Evolutionary conservation across 768 basidiomycete species (phyloP).

Genomic region (Termitomyces eurrhizus): DNA sequence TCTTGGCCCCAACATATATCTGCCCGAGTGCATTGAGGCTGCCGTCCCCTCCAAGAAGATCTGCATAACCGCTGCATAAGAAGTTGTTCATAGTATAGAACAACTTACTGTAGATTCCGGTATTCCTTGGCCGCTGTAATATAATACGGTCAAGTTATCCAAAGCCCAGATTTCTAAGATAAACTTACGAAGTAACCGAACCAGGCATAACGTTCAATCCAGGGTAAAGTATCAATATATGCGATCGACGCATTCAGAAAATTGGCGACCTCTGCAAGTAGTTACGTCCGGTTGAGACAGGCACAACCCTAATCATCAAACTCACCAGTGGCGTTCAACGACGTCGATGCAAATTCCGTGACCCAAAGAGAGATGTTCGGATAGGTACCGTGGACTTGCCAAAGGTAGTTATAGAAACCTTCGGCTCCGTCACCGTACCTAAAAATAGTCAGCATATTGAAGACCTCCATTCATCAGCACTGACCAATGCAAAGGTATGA

Average conservation of each 20-base stretch:
- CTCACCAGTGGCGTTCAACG: constrained; percentile 38
- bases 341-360: constrained; percentile 60
- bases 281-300: neutral
- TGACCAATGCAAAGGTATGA: constrained; percentile 47
- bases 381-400: constrained; percentile 47
- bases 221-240: constrained; percentile 51
- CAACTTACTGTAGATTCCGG: constrained; percentile 38
- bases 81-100: neutral
- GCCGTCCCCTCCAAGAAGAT: constrained; percentile 40
- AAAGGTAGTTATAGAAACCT: constrained; percentile 51
- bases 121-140: constrained; percentile 35
- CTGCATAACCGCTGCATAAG: constrained; percentile 20
- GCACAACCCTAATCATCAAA: neutral
- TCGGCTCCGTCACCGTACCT: constrained; percentile 59
- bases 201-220: constrained; percentile 64
- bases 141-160: neutral
- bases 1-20: constrained; percentile 43
- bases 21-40: constrained; percentile 42
- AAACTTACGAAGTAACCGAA: constrained; percentile 49
- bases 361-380: constrained; percentile 56
- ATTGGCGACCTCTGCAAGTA: constrained; percentile 36
- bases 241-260: constrained; percentile 58
- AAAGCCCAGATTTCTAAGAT: constrained; percentile 6
- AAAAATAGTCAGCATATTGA: constrained; percentile 23
- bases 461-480: constrained; percentile 13